Base-by-base conservation (phyloP, 352 stramenopile species). In the Peronospora belbahrii region DNA sequence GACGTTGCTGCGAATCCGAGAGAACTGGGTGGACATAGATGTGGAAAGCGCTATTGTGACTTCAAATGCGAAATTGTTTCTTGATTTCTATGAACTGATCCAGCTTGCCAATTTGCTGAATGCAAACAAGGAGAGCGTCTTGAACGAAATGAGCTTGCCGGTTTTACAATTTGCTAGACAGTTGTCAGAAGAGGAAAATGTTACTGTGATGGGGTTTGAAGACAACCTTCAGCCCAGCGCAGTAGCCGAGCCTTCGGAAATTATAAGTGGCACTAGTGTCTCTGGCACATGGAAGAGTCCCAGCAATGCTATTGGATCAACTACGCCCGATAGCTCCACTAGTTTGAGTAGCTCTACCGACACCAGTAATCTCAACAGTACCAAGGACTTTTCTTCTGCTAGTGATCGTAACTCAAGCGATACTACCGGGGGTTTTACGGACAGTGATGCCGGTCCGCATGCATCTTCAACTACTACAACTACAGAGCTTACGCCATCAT, bases 401-500 rank as follows among this genome's bases (percentile, higher is more conserved):
- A 58, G 30, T 39, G 33, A 48, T 27, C 44, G 41, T 23, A 60
- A 65, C 43, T 46, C 28, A 5, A 65, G 37, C 27, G 50, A 67
- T 25, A 46, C 30, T 5, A 45, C 40, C 17, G 59, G n/a, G n/a
- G n/a, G 42, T 25, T 65, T 63, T 34, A 62, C 48, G 2, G 50
- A 46, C 15, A 52, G 51, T 42, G 49, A 27, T 18, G 24, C 57
- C 13, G 48, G 54, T 8, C 56, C 62, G 18, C 52, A 62, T 22
- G 50, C 56, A 19, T 61, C 51, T 13, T 59, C 56, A 4, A 74
- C 64, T 10, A 28, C 44, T 13, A 63, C 64, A 8, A 66, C 64
- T 19, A 58, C 48, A 3, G 52, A 70, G 51, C 52, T 74, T 14
- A 61, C 56, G 0, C 60, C 52, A 24, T 62, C 64, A 1, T 74